Base-by-base conservation (phyloP, 2,329 filamentous ascomycete species). In the Pseudogymnoascus sp. region DNA sequence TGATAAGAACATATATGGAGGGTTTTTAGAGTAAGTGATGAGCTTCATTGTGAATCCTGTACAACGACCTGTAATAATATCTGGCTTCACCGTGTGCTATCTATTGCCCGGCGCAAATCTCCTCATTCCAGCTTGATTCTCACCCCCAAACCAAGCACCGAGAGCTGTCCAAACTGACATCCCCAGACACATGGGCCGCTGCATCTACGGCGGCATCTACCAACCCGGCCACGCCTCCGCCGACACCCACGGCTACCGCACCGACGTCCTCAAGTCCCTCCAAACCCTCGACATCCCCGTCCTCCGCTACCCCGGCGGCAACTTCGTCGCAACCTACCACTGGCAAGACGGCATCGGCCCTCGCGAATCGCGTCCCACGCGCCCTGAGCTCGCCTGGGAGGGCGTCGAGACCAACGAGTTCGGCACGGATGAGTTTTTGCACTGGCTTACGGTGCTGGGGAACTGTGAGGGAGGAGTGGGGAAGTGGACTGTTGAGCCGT, bases 161-260 rank as follows among this genome's bases (percentile, higher is more conserved):
- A 8, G 10, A 28, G 23, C 11, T 21, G 1, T 7, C 14, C 25
- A 12, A 33, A 16, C 47, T 56, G 25, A 56, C 47, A 83, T 80
- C 61, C 11, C 33, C 68, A 91, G 88, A 70, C 91, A 94, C 75
- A 94, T 94, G 90, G 90, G 90, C 70, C 85, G 90, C 66, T 94
- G 90, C 78, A 92, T 94, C 71, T 93, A 94, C 73, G 89, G 89
- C 66, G 90, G 91, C 67, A 88, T 94, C 72, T 93, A 92, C 75
- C 90, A 93, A 69, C 90, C 89, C 1, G 82, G 81, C 35, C 92
- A 86, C 73, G 77, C 84, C 2, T 80, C 92, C n/a, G 86, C 88
- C 1, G 89, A 92, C 68, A 79, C 84, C 62, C 79, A 89, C 67
- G 90, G 90, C 44, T 93, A 91, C 76, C 86, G 90, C 40, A 90